These are phyloP conservation scores for Candida tropicalis DNA, from an alignment of 1,139 yeast genomes.

Conservation along the genomic window DNA sequence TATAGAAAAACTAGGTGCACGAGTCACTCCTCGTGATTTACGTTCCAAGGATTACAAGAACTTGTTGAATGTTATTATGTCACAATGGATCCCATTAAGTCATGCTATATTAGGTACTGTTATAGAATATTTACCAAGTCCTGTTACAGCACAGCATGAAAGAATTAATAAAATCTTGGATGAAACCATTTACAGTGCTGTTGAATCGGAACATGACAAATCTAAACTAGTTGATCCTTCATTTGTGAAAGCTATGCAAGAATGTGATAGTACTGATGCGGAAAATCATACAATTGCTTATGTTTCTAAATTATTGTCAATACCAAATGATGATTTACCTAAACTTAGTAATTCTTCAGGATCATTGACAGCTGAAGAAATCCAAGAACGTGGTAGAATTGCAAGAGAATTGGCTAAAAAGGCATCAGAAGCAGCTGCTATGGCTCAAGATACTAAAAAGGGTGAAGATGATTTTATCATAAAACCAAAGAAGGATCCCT, in stretches of 20 bases:
- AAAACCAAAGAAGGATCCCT: constrained; percentile 34
- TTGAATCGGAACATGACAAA: constrained; percentile 29
- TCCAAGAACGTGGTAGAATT: constrained; percentile 63
- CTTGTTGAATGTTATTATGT: constrained; percentile 68
- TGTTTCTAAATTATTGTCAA: constrained; percentile 85
- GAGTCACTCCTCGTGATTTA: constrained; percentile 73
- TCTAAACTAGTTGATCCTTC: constrained; percentile 43
- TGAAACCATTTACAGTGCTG: constrained; percentile 48
- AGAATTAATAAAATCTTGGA: constrained; percentile 71
- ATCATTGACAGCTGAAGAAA: constrained; percentile 55
- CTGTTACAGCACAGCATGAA: constrained; percentile 68
- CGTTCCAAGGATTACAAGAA: constrained; percentile 75
- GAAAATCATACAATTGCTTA: constrained; percentile 73
- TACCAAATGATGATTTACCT: constrained; percentile 82
- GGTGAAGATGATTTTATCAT: constrained; percentile 34
- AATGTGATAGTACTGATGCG: constrained; percentile 56
- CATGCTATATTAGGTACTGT: constrained; percentile 84
- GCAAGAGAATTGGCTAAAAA: constrained; percentile 72
- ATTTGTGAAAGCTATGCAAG: constrained; percentile 57
- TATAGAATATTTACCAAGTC: constrained; percentile 84
- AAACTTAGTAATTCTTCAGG: constrained; percentile 37
- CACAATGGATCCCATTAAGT: constrained; percentile 95
- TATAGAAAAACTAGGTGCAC: constrained; percentile 67
- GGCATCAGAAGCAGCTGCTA: constrained; percentile 63
- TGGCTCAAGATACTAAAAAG: constrained; percentile 23